phyloP scores from a whole-genome alignment of 495 filamentous ascomycete genomes.

The Penicillium mononematosum region DNA sequence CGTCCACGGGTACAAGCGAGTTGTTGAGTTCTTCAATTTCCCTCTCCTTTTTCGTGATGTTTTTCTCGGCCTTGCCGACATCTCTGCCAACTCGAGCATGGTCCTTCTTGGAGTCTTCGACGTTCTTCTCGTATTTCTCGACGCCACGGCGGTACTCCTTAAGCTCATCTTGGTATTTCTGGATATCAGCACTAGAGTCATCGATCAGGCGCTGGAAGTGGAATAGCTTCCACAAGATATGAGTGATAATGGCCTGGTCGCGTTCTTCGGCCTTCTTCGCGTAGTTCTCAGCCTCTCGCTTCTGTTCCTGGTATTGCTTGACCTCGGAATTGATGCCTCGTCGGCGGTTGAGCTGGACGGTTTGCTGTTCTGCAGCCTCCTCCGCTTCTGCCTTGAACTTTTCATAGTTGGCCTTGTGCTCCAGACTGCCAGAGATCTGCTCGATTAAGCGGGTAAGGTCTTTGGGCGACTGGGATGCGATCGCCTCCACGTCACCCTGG shows the following conservation, averaged over 20 bases:
- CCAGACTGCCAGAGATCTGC: constrained; percentile 93
- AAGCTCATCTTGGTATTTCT: constrained; percentile 91
- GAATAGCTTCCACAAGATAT: constrained; percentile 95
- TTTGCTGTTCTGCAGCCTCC: constrained; percentile 83
- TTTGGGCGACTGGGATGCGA: constrained; percentile 87
- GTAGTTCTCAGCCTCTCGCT: constrained; percentile 91
- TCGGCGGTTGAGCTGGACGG: constrained; percentile 79
- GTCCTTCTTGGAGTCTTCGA: constrained; percentile 84
- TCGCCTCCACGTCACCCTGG: constrained; percentile 98
- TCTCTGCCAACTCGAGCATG: constrained; percentile 77
- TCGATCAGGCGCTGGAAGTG: constrained; percentile 94
- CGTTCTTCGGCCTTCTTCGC: constrained; percentile 83
- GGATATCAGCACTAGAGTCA: constrained; percentile 84
- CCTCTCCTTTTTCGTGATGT: constrained; percentile 81
- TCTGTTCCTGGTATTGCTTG: constrained; percentile 95
- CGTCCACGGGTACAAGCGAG: constrained; percentile 80
- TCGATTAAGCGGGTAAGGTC: constrained; percentile 96
- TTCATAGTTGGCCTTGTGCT: constrained; percentile 96
- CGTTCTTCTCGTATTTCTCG: constrained; percentile 75
- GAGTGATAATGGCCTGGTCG: constrained; percentile 89
- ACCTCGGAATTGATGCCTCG: constrained; percentile 97
- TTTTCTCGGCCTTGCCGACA: constrained; percentile 76
- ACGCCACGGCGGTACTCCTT: constrained; percentile 89
- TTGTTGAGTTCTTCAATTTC: constrained; percentile 86
- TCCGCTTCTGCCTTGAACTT: constrained; percentile 79